Conservation (phyloP, 495 filamentous ascomycete species). For the Aspergillus ellipticus region DNA sequence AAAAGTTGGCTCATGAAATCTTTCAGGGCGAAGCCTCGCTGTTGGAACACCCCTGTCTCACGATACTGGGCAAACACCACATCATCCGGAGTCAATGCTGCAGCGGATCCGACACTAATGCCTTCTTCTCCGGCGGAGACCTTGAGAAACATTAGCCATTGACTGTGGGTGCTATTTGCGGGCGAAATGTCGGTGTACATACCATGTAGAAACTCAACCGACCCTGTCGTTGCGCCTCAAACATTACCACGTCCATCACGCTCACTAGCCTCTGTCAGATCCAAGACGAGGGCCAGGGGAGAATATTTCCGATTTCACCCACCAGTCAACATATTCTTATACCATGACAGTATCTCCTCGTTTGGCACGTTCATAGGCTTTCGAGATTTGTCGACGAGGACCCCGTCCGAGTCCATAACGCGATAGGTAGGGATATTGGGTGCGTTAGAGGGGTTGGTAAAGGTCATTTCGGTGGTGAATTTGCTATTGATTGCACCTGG, state of each 20-base stretch:
- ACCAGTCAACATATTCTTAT: conserved; percentile 66
- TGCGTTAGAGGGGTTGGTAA: conserved; percentile 62
- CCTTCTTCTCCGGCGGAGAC: conserved; percentile 94
- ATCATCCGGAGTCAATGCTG: conserved; percentile 75
- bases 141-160: conserved; percentile 25
- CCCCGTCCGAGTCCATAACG: conserved; percentile 77
- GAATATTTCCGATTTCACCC: conserved; percentile 14
- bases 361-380: conserved; percentile 59
- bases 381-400: conserved; percentile 66
- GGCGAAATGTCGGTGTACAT: conserved; percentile 6
- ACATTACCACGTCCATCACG: conserved; percentile 94
- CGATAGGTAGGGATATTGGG: conserved; percentile 83
- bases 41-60: conserved; percentile 84
- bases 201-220: conserved; percentile 96
- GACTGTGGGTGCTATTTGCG: neutral
- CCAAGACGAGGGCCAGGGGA: neutral
- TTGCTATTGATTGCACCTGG: conserved; percentile 93
- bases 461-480: conserved; percentile 75
- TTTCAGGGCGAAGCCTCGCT: conserved; percentile 80
- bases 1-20: conserved; percentile 97
- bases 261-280: conserved; percentile 51
- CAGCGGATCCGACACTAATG: conserved; percentile 81
- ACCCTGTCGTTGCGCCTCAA: conserved; percentile 78
- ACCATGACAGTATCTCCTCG: conserved; percentile 63
- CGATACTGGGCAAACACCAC: conserved; percentile 94